Base-by-base conservation (phyloP, 257 asterid genomes). In the Primulina huaijiensis region DNA sequence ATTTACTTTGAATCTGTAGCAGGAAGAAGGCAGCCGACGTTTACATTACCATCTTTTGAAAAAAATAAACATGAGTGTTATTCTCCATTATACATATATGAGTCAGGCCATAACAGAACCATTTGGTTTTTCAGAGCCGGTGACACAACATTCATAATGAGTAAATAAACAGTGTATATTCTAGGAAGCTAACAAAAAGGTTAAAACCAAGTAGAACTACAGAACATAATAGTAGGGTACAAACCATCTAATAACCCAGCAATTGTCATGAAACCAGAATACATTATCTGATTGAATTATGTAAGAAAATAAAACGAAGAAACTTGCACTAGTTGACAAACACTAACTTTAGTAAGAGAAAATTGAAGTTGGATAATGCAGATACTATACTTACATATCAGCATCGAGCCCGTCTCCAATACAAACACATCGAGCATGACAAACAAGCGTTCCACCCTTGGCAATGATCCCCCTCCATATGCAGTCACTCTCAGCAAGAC, bases 351-450 rank as follows among this genome's bases (percentile, higher is more conserved):
- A 67, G 65, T 66, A 38, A 62, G 60, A 70, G 37, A 71, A 61
- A 27, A 20, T 11, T 57, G 30, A 2, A 79, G 67, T 64, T 53
- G 70, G 56, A 14, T 46, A 46, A 16, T 63, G 27, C 19, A 73
- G 33, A 76, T 23, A 27, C 57, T 50, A 80, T 68, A 89, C 99
- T 85, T 80, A 93, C 99, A 93, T 89, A 70, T 85, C 90, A 72
- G 73, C 53, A 31, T 72, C 82, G 60, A 86, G 85, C 70, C 89
- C 90, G 19, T 84, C 95, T 34, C 89, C 95, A 0, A 90, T 72
- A 20, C 92, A 90, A 67, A 93, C 90, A 82, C 99, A 93, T n/a
- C 97, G 92, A 75, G 97, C 99, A 58, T 82, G 87, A 79, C 99
- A 93, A 77, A 93, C 95, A 72, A 91, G 87, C 12, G 92, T 82